Conservation (phyloP, 768 basidiomycete genomes). For the Podaxis sp. region DNA sequence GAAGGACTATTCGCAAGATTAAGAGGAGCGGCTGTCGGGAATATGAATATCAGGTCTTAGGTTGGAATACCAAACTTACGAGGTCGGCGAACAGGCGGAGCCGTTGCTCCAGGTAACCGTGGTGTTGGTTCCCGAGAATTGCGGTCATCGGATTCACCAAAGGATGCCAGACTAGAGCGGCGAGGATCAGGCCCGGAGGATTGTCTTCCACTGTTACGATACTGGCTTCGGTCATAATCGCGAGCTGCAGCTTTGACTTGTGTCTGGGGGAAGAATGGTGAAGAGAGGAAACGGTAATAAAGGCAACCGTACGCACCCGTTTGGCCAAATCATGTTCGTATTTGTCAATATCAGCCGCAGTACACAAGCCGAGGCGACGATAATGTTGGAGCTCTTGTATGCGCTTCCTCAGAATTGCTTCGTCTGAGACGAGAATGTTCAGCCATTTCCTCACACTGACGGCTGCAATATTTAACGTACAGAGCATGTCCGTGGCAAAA, state of each 20-base stretch:
- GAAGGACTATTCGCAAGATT: conserved; percentile 91
- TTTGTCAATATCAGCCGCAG: conserved; percentile 85
- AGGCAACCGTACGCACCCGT: conserved; percentile 49
- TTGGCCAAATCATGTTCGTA: conserved; percentile 76
- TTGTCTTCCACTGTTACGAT: conserved; percentile 49
- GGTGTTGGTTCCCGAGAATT: conserved; percentile 66
- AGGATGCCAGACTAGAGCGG: conserved; percentile 38
- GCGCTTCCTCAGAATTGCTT: conserved; percentile 80
- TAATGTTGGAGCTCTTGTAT: conserved; percentile 93
- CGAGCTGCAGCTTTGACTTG: conserved; percentile 63
- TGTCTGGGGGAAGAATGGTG: conserved; percentile 34
- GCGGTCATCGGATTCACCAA: conserved; percentile 48
- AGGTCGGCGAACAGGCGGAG: conserved; percentile 41
- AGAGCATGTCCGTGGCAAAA: conserved; percentile 85
- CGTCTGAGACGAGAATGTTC: conserved; percentile 51
- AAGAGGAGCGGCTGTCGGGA: conserved; percentile 53
- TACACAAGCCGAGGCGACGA: conserved; percentile 80
- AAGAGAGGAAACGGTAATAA: conserved; percentile 7
- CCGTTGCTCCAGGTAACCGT: conserved; percentile 34
- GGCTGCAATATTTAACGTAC: conserved; percentile 44
- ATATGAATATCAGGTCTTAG: conserved; percentile 6
- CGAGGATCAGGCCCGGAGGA: conserved; percentile 55
- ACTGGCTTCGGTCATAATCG: conserved; percentile 52
- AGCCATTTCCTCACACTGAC: conserved; percentile 1
- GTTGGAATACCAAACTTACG: conserved; percentile 30